These are phyloP conservation scores for Sordariomycetes sp. DNA, from an alignment of 2,329 filamentous ascomycete species.

Conservation along the genomic window DNA sequence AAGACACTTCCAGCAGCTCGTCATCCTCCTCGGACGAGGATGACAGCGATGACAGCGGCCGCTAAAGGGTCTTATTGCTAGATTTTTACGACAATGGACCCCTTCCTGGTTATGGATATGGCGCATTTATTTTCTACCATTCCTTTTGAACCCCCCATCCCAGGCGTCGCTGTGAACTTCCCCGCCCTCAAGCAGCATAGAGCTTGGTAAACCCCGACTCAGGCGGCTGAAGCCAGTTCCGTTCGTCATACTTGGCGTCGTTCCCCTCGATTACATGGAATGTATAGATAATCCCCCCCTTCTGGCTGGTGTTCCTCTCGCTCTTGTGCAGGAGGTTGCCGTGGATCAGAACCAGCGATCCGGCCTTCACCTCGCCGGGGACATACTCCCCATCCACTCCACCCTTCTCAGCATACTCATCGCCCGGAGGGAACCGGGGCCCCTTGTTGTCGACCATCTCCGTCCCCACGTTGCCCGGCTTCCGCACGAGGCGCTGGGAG, in stretches of 20 bases:
- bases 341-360: constrained; percentile 84
- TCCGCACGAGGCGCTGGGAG: constrained; percentile 61
- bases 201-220: constrained; percentile 64
- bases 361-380: constrained; percentile 78
- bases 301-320: constrained; percentile 75
- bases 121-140: not conserved
- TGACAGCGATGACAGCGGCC: not conserved
- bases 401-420: constrained; percentile 29
- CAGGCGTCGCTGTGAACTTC: not conserved
- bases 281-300: constrained; percentile 89
- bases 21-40: constrained; percentile 4
- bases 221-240: constrained; percentile 89
- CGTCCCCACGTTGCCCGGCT: constrained; percentile 38
- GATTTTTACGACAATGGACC: not conserved
- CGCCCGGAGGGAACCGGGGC: constrained; percentile 43
- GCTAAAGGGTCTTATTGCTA: not conserved
- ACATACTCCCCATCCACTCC: constrained; percentile 45
- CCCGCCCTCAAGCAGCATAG: constrained; percentile 15
- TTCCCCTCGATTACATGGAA: constrained; percentile 92
- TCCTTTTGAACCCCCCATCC: not conserved
- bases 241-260: constrained; percentile 59
- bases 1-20: constrained; percentile 3
- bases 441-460: constrained; percentile 62
- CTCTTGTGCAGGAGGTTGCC: constrained; percentile 94
- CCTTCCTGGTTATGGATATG: not conserved